Evolutionary conservation across 2,329 filamentous ascomycete species (phyloP), one percentile per base, ranked within the genome.

Genomic region (Sclerotinia subarctica): DNA sequence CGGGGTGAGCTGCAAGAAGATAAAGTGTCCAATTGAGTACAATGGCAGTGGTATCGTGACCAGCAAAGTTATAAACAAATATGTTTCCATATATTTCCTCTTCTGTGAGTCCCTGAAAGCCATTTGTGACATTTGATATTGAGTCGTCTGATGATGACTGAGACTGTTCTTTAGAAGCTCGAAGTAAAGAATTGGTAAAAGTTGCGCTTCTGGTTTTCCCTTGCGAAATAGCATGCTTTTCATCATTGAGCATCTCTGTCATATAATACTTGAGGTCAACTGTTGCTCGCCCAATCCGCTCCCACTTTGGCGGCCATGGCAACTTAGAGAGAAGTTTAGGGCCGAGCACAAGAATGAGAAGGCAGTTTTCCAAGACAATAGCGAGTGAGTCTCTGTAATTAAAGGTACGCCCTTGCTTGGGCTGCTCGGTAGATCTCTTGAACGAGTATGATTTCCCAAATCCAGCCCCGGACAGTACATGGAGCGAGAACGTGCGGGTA

Each of bases 11-110:
- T 5, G 77, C 74, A 13, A 78, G 68, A 42, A 75, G 64, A 32
- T 67, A 66, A 19, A 76, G 65, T 15, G 70, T 70, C 66, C 74
- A 77, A 21, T 70, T 67, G 1, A 78, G 59, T 17, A 72, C 71
- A 56, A 75, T 75, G 1, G 76, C 75, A 19, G 77, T 76, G 0
- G 76, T 77, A 62, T 78, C 77, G 56, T 78, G 74, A 5, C 75
- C 76, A 6, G 75, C 77, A 32, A 78, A 64, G n/a, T 71, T 74
- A 51, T 73, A 77, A 26, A 77, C 69, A 54, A 78, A 78, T 0
- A 76, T 68, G 63, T 78, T 78, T 5, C 76, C 75, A 21, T 73
- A 69, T 7, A 78, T 75, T 56, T 78, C 76, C 0, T 70, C 69
- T 57, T 80, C 78, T 0, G 74, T 80, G 44, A 80, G n/a, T 47